A percentile compares a stretch with the other conserved stretches of the same genome.
These are phyloP conservation scores for Apium graveolens DNA, from an alignment of 129 eudicot species.

Conservation along the genomic window DNA sequence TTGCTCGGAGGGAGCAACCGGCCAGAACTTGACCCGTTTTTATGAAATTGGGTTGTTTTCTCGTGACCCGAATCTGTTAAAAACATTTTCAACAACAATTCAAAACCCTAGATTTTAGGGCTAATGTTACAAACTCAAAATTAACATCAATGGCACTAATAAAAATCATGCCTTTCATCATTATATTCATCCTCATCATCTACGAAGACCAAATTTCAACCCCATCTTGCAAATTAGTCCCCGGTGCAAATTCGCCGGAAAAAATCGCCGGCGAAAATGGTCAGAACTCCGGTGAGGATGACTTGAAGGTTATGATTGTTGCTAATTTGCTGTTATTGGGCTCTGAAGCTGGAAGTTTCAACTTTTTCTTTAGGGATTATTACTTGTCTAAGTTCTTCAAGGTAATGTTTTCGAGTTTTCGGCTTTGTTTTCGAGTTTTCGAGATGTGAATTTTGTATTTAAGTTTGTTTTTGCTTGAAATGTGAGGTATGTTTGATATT, in stretches of 20 bases:
- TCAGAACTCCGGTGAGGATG: slow-evolving; percentile 9
- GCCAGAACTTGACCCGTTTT: too few species aligned
- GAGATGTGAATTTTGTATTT: background rate
- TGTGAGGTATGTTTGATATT: background rate
- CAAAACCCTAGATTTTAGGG: slow-evolving; percentile 7
- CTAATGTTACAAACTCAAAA: background rate
- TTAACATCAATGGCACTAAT: background rate
- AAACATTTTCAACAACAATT: background rate
- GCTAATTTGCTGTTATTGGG: slow-evolving; percentile 42
- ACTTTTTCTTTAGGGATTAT: slow-evolving; percentile 37
- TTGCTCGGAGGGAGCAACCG: too few species aligned
- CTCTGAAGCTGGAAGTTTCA: slow-evolving; percentile 23
- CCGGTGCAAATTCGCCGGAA: slow-evolving; percentile 11
- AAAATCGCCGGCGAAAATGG: background rate
- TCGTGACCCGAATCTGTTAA: background rate
- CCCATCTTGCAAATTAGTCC: slow-evolving; percentile 39
- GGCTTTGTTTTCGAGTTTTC: background rate
- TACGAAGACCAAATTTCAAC: slow-evolving; percentile 37
- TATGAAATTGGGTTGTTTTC: too few species aligned
- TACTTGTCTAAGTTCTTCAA: slow-evolving; percentile 44
- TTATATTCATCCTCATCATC: slow-evolving; percentile 23
- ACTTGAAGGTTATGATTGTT: slow-evolving; percentile 43
- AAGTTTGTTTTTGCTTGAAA: background rate
- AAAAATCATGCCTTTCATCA: slow-evolving; percentile 22
- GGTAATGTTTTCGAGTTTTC: slow-evolving; percentile 16